Percentiles rank a stretch among this genome's conserved stretches.
Conservation (phyloP, 208 protist species). For the Acanthamoeba sp. region DNA sequence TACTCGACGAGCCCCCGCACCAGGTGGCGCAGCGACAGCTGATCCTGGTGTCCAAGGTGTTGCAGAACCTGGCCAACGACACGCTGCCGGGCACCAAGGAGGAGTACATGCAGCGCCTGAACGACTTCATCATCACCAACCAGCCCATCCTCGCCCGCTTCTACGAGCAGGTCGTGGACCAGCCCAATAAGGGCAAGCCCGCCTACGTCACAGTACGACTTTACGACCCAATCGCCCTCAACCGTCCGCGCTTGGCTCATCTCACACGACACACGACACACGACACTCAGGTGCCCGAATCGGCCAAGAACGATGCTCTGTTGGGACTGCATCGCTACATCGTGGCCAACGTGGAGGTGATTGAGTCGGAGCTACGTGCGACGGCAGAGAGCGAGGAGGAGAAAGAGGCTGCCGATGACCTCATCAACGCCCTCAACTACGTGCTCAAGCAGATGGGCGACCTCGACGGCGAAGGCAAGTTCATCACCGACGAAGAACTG, state of each 20-base stretch:
- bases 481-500: too few species aligned
- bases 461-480: not conserved
- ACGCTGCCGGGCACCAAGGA: constrained; percentile 53
- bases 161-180: constrained; percentile 2
- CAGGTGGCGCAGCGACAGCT: constrained; percentile 44
- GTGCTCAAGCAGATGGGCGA: not conserved
- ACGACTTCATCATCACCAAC: constrained; percentile 17
- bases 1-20: not conserved
- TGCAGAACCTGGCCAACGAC: constrained; percentile 62
- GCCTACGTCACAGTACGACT: not conserved
- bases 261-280: too few species aligned
- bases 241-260: too few species aligned
- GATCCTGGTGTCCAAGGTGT: constrained; percentile 59
- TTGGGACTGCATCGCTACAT: too few species aligned
- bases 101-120: constrained; percentile 4
- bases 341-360: too few species aligned
- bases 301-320: too few species aligned
- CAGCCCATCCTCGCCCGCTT: not conserved
- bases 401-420: too few species aligned
- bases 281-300: too few species aligned
- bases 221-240: too few species aligned
- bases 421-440: not conserved
- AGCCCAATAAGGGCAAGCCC: not conserved
- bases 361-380: too few species aligned
- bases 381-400: too few species aligned